Evolutionary conservation across 2,329 filamentous ascomycete genomes (phyloP), one percentile per base, ranked within the genome.

Genomic region (Fusarium sp.): DNA sequence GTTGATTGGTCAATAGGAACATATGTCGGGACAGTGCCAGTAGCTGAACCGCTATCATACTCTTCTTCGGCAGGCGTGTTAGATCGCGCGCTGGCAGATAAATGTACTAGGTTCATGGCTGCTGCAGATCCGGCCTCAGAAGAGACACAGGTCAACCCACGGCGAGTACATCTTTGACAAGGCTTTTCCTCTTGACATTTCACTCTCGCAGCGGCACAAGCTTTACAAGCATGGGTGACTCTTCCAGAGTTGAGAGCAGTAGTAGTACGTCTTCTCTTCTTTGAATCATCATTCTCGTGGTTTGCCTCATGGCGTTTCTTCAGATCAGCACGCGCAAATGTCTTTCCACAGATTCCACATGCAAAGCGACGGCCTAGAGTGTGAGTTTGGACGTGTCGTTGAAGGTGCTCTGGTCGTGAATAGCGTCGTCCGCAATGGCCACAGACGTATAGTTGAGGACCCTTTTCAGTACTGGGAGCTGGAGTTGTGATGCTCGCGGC

Each of bases 171-270:
- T 30, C 85, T 82, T 20, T 82, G 81, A 72, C 86, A 88, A 32
- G 86, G 86, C 75, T 88, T 87, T 24, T 79, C 74, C 60, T 88
- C 86, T 65, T 87, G 85, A 65, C 86, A 88, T 69, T 87, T 87
- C 46, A 88, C 84, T 22, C 86, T 80, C 13, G 86, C 85, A 20
- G 81, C 75, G 6, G 86, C 85, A 67, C 86, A 88, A 12, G 83
- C 78, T 25, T 82, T 81, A 67, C 86, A 88, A 16, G 86, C 86
- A 67, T 87, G 84, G 12, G 82, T 84, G 13, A 88, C 86, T 15
- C 86, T 84, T 22, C 83, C 82, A 4, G 83, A 79, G 18, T 80
- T 82, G 5, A 83, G 82, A 1, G 83, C 83, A 2, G 83, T 76
- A 45, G 81, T 80, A 53, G 82, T 82, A 15, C 84, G 81, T 38